A percentile compares a stretch with the other conserved stretches of the same genome.
These are phyloP conservation scores for Cylindrodendrum hubeiense DNA, from an alignment of 2,329 filamentous ascomycete species.

Conservation along the genomic window DNA sequence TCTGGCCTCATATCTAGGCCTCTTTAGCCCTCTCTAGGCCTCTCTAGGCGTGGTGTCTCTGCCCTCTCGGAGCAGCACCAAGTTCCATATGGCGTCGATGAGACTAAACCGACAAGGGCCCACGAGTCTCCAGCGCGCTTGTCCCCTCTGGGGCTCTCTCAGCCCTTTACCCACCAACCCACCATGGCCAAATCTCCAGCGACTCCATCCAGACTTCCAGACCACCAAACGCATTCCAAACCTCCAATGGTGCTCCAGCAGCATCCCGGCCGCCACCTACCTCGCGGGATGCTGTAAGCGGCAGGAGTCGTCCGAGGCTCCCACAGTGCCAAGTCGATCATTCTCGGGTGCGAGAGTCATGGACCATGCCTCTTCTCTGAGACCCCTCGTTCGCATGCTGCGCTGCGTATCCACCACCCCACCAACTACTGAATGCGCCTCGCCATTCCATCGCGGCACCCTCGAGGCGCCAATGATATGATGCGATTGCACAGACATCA, in stretches of 20 bases:
- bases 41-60: no score
- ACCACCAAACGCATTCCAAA: background rate
- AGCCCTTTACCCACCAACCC: conserved; percentile 1
- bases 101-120: background rate
- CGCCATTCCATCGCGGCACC: background rate
- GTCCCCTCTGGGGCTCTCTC: background rate
- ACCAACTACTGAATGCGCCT: background rate
- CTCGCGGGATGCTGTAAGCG: background rate
- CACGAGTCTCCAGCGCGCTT: background rate
- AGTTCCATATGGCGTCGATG: background rate
- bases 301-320: background rate
- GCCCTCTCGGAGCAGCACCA: no score
- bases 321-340: background rate
- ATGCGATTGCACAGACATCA: background rate
- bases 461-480: conserved; percentile 1
- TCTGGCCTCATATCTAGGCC: no score
- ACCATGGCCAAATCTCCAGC: conserved; percentile 1
- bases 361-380: background rate
- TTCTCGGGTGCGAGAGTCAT: background rate
- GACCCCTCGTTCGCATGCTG: background rate
- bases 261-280: background rate
- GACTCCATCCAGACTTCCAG: background rate
- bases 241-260: background rate
- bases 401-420: background rate
- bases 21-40: no score